Percentiles rank a stretch among this genome's conserved stretches.
Evolutionary conservation across 345 rosid genomes (phyloP).

Genomic region (Erucastrum elatum): DNA sequence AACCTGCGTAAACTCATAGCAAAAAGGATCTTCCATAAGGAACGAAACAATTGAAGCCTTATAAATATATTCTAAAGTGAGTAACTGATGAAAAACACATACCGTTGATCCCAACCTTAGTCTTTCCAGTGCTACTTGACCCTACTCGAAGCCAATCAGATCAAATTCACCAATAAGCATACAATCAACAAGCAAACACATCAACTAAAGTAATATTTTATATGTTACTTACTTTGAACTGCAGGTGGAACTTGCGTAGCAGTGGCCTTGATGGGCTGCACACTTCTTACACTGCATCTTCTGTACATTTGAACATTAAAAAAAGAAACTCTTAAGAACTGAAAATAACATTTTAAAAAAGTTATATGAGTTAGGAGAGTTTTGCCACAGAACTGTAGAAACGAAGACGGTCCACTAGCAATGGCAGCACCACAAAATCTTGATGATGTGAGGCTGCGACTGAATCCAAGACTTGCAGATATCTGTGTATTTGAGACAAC

Average conservation of each 20-base stretch:
- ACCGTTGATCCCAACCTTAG: slow-evolving; percentile 94
- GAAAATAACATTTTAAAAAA: not conserved
- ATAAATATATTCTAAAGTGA: too few relatives aligned
- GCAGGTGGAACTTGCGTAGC: slow-evolving; percentile 72
- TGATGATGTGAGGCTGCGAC: slow-evolving; percentile 43
- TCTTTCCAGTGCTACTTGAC: slow-evolving; percentile 55
- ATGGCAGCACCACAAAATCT: slow-evolving; percentile 48
- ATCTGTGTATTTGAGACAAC: slow-evolving; percentile 35
- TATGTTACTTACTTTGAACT: slow-evolving; percentile 51
- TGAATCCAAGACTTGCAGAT: slow-evolving; percentile 44
- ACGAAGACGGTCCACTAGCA: slow-evolving; percentile 32
- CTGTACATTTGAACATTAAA: slow-evolving; percentile 39
- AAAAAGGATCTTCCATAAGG: slow-evolving; percentile 8
- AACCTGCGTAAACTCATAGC: slow-evolving; percentile 52
- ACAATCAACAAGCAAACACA: slow-evolving; percentile 6
- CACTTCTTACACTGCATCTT: slow-evolving; percentile 39
- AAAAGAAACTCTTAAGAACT: not conserved
- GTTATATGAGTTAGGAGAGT: not conserved
- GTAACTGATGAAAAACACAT: too few relatives aligned
- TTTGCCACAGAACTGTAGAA: slow-evolving; percentile 61
- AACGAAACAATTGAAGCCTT: not conserved
- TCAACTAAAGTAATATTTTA: not conserved
- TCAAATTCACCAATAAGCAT: slow-evolving; percentile 32
- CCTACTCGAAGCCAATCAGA: slow-evolving; percentile 46
- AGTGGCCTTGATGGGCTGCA: slow-evolving; percentile 75